Evolutionary conservation across 2,329 filamentous ascomycete species (phyloP).

Genomic region (Penicillium hesseltinei): DNA sequence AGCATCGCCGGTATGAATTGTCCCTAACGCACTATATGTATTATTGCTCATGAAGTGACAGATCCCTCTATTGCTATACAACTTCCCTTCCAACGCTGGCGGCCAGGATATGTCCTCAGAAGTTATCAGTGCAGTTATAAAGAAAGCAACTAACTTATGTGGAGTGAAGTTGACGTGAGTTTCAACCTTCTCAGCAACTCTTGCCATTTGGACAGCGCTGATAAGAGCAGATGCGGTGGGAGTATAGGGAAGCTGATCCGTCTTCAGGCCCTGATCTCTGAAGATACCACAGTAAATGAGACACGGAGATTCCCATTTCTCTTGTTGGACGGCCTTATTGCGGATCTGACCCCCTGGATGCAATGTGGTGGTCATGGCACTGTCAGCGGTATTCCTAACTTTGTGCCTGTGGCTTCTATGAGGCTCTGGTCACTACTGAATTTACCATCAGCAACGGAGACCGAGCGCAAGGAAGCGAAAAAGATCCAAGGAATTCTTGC

Average conservation of each 20-base stretch:
- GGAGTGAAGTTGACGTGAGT: neutral
- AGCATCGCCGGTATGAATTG: neutral
- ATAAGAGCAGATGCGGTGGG: neutral
- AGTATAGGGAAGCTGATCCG: neutral
- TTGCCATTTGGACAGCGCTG: neutral
- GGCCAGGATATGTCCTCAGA: neutral
- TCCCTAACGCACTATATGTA: neutral
- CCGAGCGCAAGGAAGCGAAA: neutral
- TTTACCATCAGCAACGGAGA: neutral
- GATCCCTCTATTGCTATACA: neutral
- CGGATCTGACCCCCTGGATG: constrained; percentile 27
- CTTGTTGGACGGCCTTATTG: constrained; percentile 25
- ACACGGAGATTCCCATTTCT: neutral
- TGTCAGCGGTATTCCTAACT: constrained; percentile 26
- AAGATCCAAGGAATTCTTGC: neutral
- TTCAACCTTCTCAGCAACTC: neutral
- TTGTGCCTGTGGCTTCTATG: constrained; percentile 24
- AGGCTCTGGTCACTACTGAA: constrained; percentile 24
- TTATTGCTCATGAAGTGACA: neutral
- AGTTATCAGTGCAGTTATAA: neutral
- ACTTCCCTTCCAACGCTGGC: neutral
- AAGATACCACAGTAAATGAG: neutral
- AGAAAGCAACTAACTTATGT: neutral
- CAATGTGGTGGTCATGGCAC: constrained; percentile 26
- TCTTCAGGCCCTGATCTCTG: neutral